Percentiles rank a stretch among this genome's conserved stretches.
Conservation (phyloP, 768 basidiomycete species). For the Coprinellus aureogranulatus region DNA sequence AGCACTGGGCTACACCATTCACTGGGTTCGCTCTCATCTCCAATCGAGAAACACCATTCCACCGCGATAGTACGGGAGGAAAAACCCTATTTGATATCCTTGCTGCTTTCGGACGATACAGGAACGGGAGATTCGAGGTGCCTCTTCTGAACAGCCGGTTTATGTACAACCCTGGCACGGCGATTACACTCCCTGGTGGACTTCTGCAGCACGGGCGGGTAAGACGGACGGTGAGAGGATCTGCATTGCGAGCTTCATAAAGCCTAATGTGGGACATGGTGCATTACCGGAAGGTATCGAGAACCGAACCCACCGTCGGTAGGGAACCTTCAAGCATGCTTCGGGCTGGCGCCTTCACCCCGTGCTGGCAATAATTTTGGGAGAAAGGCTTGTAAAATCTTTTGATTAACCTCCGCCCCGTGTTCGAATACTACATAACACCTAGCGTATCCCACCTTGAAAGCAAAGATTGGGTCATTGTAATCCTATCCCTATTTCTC, state of each 20-base stretch:
- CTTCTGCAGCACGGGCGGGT: neutral
- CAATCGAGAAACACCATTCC: neutral
- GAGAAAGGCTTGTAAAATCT: too few relatives aligned
- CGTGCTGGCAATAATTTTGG: too few relatives aligned
- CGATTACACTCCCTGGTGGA: neutral
- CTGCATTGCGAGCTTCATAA: neutral
- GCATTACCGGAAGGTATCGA: too few relatives aligned
- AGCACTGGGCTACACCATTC: conserved; percentile 1
- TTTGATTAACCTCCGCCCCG: too few relatives aligned
- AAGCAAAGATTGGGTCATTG: too few relatives aligned
- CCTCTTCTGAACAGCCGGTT: neutral
- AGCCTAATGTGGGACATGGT: neutral
- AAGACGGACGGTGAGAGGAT: neutral
- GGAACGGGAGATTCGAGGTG: neutral
- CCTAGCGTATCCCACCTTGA: too few relatives aligned
- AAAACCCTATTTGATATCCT: neutral
- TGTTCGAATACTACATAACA: too few relatives aligned
- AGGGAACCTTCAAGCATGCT: neutral
- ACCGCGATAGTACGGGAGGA: neutral
- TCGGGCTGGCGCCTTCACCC: neutral
- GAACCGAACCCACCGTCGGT: too few relatives aligned
- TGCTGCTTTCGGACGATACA: neutral
- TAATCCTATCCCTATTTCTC: too few relatives aligned
- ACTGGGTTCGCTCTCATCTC: neutral
- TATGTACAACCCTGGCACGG: neutral